phyloP scores from a whole-genome alignment of 345 rosid genomes.

The Euphorbia peplus region DNA sequence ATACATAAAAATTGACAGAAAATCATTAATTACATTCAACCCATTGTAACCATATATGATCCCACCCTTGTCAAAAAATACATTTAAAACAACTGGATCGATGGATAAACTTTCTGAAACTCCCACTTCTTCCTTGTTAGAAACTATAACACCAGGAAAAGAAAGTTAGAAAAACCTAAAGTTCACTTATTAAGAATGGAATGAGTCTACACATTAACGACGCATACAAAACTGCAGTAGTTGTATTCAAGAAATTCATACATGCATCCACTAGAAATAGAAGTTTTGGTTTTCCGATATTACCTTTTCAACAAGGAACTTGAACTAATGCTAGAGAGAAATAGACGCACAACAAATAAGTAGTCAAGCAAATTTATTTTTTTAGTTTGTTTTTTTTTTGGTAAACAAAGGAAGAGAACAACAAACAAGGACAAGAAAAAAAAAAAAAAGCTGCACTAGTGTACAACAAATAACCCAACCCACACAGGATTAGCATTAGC shows the following conservation, averaged over 20 bases:
- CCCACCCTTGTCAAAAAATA: slow-evolving; percentile 76
- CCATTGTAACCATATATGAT: slow-evolving; percentile 87
- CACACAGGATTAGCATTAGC: neutral
- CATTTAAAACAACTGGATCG: slow-evolving; percentile 65
- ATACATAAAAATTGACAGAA: neutral
- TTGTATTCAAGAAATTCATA: no score
- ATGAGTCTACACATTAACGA: neutral
- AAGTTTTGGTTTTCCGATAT: neutral
- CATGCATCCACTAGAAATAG: no score
- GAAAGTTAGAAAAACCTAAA: slow-evolving; percentile 6
- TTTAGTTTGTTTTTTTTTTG: no score
- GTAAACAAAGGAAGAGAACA: neutral
- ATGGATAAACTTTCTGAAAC: slow-evolving; percentile 42
- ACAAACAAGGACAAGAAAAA: slow-evolving; percentile 1
- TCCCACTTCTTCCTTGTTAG: slow-evolving; percentile 83
- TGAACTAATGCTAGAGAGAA: neutral
- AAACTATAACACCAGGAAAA: slow-evolving; percentile 45
- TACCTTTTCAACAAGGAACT: neutral
- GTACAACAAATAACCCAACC: no score
- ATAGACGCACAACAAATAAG: no score
- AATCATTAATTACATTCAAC: slow-evolving; percentile 47
- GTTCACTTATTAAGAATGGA: neutral
- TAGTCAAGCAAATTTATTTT: neutral
- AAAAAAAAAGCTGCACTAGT: no score
- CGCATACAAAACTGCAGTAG: neutral